These are phyloP conservation scores for Colletotrichum agaves DNA, from an alignment of 2,329 filamentous ascomycete genomes.

Conservation along the genomic window DNA sequence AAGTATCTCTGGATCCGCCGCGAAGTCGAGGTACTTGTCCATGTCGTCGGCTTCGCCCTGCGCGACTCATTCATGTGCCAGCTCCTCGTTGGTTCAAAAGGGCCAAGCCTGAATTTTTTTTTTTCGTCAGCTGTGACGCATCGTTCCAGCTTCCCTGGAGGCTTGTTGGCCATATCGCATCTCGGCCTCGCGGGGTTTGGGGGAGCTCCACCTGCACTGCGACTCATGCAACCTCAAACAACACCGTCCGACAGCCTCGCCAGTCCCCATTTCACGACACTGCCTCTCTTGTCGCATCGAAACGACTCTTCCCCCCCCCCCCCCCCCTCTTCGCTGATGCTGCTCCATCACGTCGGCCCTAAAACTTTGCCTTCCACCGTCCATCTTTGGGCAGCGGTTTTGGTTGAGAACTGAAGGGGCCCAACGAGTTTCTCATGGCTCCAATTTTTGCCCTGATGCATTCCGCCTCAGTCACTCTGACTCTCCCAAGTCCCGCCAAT, in stretches of 20 bases:
- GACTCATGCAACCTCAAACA: slow-evolving; percentile 37
- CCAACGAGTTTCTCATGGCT: neutral
- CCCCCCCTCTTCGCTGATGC: too few species aligned
- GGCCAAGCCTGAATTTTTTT: slow-evolving; percentile 22
- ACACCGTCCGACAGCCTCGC: slow-evolving; percentile 27
- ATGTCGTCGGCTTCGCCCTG: slow-evolving; percentile 12
- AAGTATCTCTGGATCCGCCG: slow-evolving; percentile 28
- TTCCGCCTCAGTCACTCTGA: slow-evolving; percentile 4
- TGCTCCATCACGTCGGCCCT: neutral
- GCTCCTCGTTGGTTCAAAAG: slow-evolving; percentile 5
- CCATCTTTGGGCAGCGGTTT: slow-evolving; percentile 7
- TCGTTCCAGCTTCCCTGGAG: slow-evolving; percentile 7
- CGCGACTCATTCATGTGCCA: slow-evolving; percentile 35
- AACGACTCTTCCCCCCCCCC: too few species aligned
- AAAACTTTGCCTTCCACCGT: slow-evolving; percentile 8
- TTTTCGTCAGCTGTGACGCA: slow-evolving; percentile 4
- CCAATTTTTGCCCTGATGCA: neutral
- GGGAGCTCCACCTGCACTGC: slow-evolving; percentile 23
- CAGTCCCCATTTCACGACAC: slow-evolving; percentile 9
- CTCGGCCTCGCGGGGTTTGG: slow-evolving; percentile 28
- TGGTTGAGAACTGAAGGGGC: neutral
- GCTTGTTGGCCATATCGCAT: neutral
- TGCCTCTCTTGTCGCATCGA: neutral
- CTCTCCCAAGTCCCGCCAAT: slow-evolving; percentile 8
- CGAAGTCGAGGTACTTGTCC: slow-evolving; percentile 31